A percentile compares a stretch with the other conserved stretches of the same genome.
Evolutionary conservation across 1,284 basidiomycete species (phyloP).

Genomic region (Cryptococcus maquisensis): DNA sequence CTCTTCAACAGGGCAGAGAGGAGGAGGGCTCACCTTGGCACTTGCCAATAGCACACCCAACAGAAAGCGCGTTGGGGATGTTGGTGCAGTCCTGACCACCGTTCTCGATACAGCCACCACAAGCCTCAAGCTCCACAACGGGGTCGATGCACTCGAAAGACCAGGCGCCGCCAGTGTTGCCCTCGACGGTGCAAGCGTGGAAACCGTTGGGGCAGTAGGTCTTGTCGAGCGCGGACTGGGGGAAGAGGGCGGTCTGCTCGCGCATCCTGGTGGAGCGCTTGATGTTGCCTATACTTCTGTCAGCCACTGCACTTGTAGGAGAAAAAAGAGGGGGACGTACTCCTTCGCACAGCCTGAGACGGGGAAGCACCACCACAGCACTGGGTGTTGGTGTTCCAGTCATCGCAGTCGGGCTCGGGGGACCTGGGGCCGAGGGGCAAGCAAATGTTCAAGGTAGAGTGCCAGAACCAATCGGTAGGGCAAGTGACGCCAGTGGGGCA

Average conservation of each 20-base stretch:
- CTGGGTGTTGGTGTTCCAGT: slow-evolving; percentile 32
- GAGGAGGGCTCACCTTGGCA: slow-evolving; percentile 55
- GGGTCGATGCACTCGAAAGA: slow-evolving; percentile 50
- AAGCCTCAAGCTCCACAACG: slow-evolving; percentile 50
- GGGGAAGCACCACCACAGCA: slow-evolving; percentile 26
- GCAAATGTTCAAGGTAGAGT: slow-evolving; percentile 27
- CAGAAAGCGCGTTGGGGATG: slow-evolving; percentile 62
- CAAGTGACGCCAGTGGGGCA: slow-evolving; percentile 37
- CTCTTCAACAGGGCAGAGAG: slow-evolving; percentile 4
- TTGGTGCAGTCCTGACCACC: slow-evolving; percentile 68
- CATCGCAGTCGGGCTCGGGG: slow-evolving; percentile 37
- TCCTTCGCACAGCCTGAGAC: slow-evolving; percentile 10
- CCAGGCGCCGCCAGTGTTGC: slow-evolving; percentile 25
- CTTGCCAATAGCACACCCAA: slow-evolving; percentile 60
- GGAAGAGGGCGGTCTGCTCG: slow-evolving; percentile 19
- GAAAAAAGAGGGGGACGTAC: too few species aligned
- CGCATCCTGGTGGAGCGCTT: slow-evolving; percentile 24
- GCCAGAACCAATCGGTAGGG: slow-evolving; percentile 46
- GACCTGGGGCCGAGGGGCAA: slow-evolving; percentile 25
- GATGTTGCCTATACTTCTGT: not conserved
- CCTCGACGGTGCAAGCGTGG: slow-evolving; percentile 35
- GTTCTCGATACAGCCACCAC: slow-evolving; percentile 66
- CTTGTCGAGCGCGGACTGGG: slow-evolving; percentile 31
- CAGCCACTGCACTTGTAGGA: too few species aligned
- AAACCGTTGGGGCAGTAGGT: slow-evolving; percentile 39